Conservation (phyloP, 495 filamentous ascomycete species). For the Tuber borchii region DNA sequence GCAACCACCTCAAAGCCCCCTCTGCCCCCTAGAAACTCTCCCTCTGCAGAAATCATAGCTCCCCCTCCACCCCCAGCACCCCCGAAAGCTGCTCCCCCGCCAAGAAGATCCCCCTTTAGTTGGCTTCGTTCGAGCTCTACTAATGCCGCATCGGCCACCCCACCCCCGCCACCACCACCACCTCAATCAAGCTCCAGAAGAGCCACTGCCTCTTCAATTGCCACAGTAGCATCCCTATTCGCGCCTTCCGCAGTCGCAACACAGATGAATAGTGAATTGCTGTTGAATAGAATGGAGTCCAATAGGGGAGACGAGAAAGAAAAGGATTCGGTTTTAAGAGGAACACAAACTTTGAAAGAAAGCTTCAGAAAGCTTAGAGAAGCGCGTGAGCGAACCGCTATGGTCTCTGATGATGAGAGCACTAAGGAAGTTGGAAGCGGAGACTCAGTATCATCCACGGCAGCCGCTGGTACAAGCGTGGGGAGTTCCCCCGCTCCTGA, state of each 20-base stretch:
- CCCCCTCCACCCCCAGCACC: slow-evolving; percentile 18
- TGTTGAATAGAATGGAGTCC: slow-evolving; percentile 27
- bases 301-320: slow-evolving; percentile 40
- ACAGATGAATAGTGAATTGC: slow-evolving; percentile 34
- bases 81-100: slow-evolving; percentile 17
- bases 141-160: slow-evolving; percentile 8
- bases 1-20: slow-evolving; percentile 28
- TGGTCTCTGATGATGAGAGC: slow-evolving; percentile 15
- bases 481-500: not conserved
- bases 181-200: slow-evolving; percentile 28
- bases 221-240: slow-evolving; percentile 30
- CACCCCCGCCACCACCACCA: slow-evolving; percentile 7
- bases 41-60: not conserved
- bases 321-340: slow-evolving; percentile 35
- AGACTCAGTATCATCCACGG: slow-evolving; percentile 27
- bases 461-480: not conserved
- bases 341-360: slow-evolving; percentile 39
- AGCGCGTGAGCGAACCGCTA: slow-evolving; percentile 27
- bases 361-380: slow-evolving; percentile 41
- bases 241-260: slow-evolving; percentile 30
- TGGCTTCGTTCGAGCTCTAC: slow-evolving; percentile 38
- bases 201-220: slow-evolving; percentile 39
- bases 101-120: slow-evolving; percentile 42
- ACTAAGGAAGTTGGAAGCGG: slow-evolving; percentile 14
- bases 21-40: slow-evolving; percentile 21